Evolutionary conservation across 495 filamentous ascomycete species (phyloP).

Genomic region (Thozetella sp.): DNA sequence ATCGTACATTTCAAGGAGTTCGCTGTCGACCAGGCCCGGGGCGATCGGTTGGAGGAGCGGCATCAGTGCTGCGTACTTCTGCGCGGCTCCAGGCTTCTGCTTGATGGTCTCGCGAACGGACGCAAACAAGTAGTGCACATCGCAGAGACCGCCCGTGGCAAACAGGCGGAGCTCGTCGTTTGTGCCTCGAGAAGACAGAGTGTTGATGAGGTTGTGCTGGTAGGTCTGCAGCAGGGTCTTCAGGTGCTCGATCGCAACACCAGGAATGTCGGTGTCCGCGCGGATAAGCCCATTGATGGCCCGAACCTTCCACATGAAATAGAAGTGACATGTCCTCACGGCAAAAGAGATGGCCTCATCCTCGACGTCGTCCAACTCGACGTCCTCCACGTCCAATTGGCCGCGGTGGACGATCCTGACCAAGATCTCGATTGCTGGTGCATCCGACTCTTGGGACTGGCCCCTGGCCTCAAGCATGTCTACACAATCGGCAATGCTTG

Average conservation of each 20-base stretch:
- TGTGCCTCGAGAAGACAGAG: conserved; percentile 63
- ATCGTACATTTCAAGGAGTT: conserved; percentile 74
- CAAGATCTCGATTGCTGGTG: conserved; percentile 65
- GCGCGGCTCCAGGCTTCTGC: conserved; percentile 25
- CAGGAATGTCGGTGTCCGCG: conserved; percentile 40
- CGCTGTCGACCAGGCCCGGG: conserved; percentile 48
- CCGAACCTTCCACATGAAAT: conserved; percentile 93
- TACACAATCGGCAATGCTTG: conserved; percentile 76
- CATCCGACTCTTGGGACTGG: conserved; percentile 44
- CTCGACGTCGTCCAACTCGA: conserved; percentile 68
- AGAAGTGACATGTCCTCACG: conserved; percentile 75
- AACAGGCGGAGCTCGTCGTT: conserved; percentile 76
- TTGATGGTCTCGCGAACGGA: conserved; percentile 57
- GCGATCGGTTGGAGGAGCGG: conserved; percentile 67
- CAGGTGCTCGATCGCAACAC: conserved; percentile 56
- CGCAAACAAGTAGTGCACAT: conserved; percentile 78
- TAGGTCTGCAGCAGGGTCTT: conserved; percentile 59
- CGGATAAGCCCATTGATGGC: conserved; percentile 40
- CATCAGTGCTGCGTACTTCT: conserved; percentile 55
- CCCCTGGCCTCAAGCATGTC: conserved; percentile 68
- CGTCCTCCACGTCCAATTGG: conserved; percentile 58
- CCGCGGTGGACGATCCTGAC: conserved; percentile 70
- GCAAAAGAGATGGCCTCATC: conserved; percentile 74
- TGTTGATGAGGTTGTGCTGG: conserved; percentile 59
- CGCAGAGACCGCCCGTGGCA: conserved; percentile 75